phyloP scores from a whole-genome alignment of 306 rosid genomes.

The Coriaria nepalensis region DNA sequence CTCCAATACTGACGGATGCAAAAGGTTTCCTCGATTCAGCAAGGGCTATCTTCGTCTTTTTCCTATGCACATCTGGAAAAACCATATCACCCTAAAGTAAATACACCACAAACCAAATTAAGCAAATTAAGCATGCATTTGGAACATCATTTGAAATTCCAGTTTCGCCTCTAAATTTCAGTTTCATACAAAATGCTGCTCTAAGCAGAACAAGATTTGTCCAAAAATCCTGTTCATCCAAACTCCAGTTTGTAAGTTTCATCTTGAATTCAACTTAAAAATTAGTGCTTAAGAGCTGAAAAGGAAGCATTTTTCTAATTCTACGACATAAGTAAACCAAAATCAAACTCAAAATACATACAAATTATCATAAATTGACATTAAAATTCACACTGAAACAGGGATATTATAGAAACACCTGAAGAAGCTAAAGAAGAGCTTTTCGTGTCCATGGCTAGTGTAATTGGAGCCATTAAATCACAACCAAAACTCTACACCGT shows the following conservation, averaged over 20 bases:
- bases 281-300: too few relatives aligned
- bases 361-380: not conserved
- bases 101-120: conserved; percentile 3
- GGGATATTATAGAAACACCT: conserved; percentile 16
- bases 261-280: too few relatives aligned
- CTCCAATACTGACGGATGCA: conserved; percentile 58
- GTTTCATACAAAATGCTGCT: not conserved
- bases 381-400: not conserved
- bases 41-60: conserved; percentile 24
- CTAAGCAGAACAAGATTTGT: not conserved
- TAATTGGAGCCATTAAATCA: conserved; percentile 36
- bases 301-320: too few relatives aligned
- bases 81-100: conserved; percentile 23
- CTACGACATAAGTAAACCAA: not conserved
- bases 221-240: too few relatives aligned
- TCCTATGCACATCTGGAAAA: conserved; percentile 53
- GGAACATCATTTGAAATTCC: not conserved
- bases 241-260: too few relatives aligned
- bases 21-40: conserved; percentile 37
- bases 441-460: conserved; percentile 29
- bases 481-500: not conserved
- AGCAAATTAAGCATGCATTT: not conserved
- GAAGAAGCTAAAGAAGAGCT: conserved; percentile 29
- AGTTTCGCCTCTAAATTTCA: not conserved
- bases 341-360: not conserved